Evolutionary conservation across 176 grass and related monocot species (phyloP).

Genomic region (Olyra latifolia): DNA sequence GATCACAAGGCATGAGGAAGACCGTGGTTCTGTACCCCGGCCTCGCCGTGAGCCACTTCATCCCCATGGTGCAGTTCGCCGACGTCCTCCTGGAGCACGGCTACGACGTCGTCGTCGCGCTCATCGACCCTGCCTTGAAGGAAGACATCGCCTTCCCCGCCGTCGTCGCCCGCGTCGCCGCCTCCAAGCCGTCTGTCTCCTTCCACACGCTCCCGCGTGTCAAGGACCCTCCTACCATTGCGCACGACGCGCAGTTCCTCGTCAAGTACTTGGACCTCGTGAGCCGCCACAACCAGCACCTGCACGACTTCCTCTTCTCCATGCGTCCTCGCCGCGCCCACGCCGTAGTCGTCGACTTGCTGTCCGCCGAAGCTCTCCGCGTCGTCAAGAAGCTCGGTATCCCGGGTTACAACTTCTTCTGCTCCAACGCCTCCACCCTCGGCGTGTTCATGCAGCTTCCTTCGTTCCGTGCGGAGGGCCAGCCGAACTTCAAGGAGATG

Average conservation of each 20-base stretch:
- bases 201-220: conserved; percentile 17
- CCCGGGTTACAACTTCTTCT: conserved; percentile 28
- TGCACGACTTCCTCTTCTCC: conserved; percentile 28
- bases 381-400: conserved; percentile 32
- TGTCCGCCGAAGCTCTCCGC: conserved; percentile 24
- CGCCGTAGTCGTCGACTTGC: conserved; percentile 24
- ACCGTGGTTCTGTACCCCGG: conserved; percentile 7
- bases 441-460: conserved; percentile 33
- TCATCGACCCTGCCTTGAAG: too few relatives aligned
- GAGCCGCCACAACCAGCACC: neutral
- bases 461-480: too few relatives aligned
- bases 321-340: neutral
- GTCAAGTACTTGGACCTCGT: neutral
- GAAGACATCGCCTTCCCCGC: neutral
- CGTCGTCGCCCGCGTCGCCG: neutral
- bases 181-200: conserved; percentile 19
- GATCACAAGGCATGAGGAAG: too few relatives aligned
- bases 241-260: neutral
- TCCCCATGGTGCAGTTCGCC: neutral
- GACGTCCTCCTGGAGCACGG: conserved; percentile 13
- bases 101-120: neutral
- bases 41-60: neutral
- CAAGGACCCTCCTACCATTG: too few relatives aligned
- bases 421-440: conserved; percentile 17
- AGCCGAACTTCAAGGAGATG: too few relatives aligned